Conservation (phyloP, 768 basidiomycete species). For the Lactifluus subvellereus region DNA sequence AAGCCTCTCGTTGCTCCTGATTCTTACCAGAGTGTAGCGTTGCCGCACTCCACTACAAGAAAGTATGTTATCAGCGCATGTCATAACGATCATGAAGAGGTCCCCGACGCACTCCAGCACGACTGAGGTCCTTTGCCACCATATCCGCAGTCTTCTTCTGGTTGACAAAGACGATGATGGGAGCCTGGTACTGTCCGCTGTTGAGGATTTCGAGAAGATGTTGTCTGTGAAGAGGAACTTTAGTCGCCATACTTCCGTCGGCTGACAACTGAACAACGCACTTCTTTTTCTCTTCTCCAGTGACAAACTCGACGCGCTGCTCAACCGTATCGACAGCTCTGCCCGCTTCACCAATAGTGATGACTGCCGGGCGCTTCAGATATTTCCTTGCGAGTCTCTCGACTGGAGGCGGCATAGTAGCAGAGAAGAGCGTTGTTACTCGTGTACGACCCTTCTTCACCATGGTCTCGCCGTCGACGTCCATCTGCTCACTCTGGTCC, state of each 20-base stretch:
- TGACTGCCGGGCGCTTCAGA: slow-evolving; percentile 84
- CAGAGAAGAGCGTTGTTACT: slow-evolving; percentile 96
- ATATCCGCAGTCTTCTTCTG: slow-evolving; percentile 99
- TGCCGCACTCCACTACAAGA: slow-evolving; percentile 72
- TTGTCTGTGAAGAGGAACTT: slow-evolving; percentile 43
- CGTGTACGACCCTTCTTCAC: slow-evolving; percentile 72
- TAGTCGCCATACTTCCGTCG: not conserved
- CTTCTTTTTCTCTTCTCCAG: slow-evolving; percentile 96
- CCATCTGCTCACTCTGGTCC: slow-evolving; percentile 68
- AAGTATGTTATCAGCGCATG: not conserved
- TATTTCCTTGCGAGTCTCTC: slow-evolving; percentile 94
- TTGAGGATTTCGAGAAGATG: slow-evolving; percentile 89
- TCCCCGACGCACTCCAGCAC: slow-evolving; percentile 63
- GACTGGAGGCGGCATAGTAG: slow-evolving; percentile 98
- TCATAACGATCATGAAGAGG: not conserved
- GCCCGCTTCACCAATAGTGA: slow-evolving; percentile 97
- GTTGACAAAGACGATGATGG: slow-evolving; percentile 98
- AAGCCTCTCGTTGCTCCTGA: slow-evolving; percentile 94
- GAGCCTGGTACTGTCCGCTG: slow-evolving; percentile 72
- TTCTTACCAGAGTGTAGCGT: slow-evolving; percentile 97
- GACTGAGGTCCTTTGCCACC: slow-evolving; percentile 90
- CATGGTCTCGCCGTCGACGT: slow-evolving; percentile 62
- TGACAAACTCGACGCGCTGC: slow-evolving; percentile 90
- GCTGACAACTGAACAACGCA: slow-evolving; percentile 35
- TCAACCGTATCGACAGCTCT: slow-evolving; percentile 98